Conservation (phyloP, 163 green algal genomes). For the Smithsoniella earleae region DNA sequence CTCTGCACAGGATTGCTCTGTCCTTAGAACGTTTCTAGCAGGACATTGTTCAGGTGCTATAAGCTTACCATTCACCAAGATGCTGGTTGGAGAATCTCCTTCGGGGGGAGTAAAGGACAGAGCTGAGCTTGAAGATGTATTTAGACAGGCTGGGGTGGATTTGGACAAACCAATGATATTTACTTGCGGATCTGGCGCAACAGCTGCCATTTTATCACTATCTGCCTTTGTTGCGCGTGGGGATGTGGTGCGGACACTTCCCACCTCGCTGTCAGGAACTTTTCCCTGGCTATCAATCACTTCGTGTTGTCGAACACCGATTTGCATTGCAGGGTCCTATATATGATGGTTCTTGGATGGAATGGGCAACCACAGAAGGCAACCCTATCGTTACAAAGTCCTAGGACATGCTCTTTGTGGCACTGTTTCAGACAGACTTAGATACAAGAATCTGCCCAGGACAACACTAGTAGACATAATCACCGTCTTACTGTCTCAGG, state of each 20-base stretch:
- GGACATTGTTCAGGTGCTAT: constrained; percentile 46
- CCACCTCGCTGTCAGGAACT: background rate
- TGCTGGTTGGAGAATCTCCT: constrained; percentile 37
- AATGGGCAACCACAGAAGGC: constrained; percentile 61
- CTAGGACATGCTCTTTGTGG: background rate
- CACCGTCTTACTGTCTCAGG: too few relatives aligned
- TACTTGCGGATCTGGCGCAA: constrained; percentile 82
- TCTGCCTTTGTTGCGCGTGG: constrained; percentile 39
- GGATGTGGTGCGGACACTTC: constrained; percentile 34
- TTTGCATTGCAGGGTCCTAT: constrained; percentile 47
- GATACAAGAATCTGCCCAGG: too few relatives aligned
- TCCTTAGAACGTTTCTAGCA: too few relatives aligned
- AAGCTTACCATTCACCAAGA: constrained; percentile 67
- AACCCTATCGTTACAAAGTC: background rate
- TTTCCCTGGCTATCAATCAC: background rate
- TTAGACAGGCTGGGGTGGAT: constrained; percentile 62
- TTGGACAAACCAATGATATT: constrained; percentile 43
- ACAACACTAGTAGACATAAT: too few relatives aligned
- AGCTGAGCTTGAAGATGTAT: constrained; percentile 53
- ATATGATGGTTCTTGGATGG: constrained; percentile 93
- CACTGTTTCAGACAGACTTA: background rate
- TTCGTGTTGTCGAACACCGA: too few relatives aligned
- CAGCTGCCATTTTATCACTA: constrained; percentile 82
- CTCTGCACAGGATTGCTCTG: too few relatives aligned
- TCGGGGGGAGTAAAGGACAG: constrained; percentile 41